phyloP scores from a whole-genome alignment of 2,329 filamentous ascomycete species.

The Talaromyces verruculosus region DNA sequence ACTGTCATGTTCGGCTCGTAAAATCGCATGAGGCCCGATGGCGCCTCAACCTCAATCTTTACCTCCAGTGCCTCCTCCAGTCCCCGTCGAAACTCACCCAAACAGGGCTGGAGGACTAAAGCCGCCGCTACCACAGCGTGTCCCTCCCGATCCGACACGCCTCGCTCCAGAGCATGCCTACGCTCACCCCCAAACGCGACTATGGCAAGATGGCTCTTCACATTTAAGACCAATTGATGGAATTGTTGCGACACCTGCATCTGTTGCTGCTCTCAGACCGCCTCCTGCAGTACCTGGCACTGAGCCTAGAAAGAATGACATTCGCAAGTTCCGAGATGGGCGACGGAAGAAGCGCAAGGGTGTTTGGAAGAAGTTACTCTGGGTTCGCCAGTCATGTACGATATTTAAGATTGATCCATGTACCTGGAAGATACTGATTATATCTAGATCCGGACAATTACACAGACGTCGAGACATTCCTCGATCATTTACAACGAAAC shows the following conservation, averaged over 20 bases:
- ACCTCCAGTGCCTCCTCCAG: constrained; percentile 44
- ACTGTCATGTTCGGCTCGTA: constrained; percentile 20
- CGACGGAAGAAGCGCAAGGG: constrained; percentile 68
- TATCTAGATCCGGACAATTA: constrained; percentile 90
- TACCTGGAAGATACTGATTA: background rate
- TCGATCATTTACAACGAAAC: constrained; percentile 93
- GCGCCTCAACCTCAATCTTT: constrained; percentile 33
- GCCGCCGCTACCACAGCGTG: constrained; percentile 37
- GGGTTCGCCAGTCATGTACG: constrained; percentile 94
- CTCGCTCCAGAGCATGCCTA: constrained; percentile 82
- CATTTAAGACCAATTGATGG: constrained; percentile 36
- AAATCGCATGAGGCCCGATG: constrained; percentile 19
- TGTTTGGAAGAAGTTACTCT: constrained; percentile 92
- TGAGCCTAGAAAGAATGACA: constrained; percentile 40
- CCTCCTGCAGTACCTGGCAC: constrained; percentile 42
- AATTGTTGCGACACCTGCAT: constrained; percentile 43
- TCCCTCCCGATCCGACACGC: constrained; percentile 61
- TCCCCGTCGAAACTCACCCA: constrained; percentile 49
- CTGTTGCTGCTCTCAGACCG: constrained; percentile 43
- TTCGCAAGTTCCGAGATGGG: constrained; percentile 57
- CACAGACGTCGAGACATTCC: constrained; percentile 93
- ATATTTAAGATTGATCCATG: constrained; percentile 17
- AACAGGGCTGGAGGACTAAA: constrained; percentile 42
- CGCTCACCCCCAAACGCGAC: constrained; percentile 60
- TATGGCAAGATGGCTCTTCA: constrained; percentile 44